These are phyloP conservation scores for Salicornia ramosissima DNA, from an alignment of 148 eudicot genomes.

Conservation along the genomic window DNA sequence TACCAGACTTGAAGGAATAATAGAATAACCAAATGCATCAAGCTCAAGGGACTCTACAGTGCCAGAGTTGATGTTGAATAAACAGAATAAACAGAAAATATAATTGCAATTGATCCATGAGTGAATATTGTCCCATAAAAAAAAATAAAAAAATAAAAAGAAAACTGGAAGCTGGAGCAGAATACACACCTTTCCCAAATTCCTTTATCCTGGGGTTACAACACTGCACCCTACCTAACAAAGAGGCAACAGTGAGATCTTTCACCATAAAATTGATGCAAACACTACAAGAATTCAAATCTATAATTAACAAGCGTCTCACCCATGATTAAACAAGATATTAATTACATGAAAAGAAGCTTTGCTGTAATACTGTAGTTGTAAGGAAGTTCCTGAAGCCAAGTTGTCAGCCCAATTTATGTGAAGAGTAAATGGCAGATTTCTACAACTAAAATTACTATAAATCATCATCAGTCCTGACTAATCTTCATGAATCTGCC, in stretches of 20 bases:
- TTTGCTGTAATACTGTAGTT: neutral
- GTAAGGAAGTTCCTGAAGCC: too few relatives aligned
- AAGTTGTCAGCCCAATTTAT: neutral
- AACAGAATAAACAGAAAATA: slow-evolving; percentile 5
- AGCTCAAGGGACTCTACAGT: slow-evolving; percentile 63
- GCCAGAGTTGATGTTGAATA: slow-evolving; percentile 60
- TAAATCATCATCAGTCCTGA: too few relatives aligned
- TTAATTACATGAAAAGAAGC: neutral
- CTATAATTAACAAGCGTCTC: neutral
- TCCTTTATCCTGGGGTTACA: slow-evolving; percentile 40
- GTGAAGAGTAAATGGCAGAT: neutral
- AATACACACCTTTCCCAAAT: slow-evolving; percentile 55
- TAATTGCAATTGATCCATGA: neutral
- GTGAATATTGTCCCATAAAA: neutral
- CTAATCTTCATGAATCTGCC: too few relatives aligned
- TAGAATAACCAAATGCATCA: slow-evolving; percentile 64
- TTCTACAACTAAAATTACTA: neutral
- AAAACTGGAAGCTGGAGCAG: too few relatives aligned
- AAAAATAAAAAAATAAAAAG: too few relatives aligned
- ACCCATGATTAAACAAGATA: neutral
- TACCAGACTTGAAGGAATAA: slow-evolving; percentile 74
- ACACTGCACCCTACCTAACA: slow-evolving; percentile 67
- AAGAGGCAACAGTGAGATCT: slow-evolving; percentile 22
- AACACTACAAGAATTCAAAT: neutral
- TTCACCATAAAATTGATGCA: neutral